Evolutionary conservation across 2,329 filamentous ascomycete genomes (phyloP).

Genomic region (Alternaria novae-zelandiae): DNA sequence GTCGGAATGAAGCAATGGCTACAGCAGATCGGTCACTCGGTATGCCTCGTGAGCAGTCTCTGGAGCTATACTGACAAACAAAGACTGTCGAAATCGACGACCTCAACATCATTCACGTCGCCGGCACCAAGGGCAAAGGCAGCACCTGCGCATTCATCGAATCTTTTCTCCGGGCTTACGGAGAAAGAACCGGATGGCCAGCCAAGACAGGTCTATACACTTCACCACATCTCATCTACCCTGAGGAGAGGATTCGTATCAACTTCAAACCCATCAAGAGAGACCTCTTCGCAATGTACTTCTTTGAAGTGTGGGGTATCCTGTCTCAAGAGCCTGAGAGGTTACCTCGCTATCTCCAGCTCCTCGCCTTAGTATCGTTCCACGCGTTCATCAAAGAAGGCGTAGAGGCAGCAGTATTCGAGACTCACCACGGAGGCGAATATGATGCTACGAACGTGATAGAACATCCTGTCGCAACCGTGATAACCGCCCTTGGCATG

Average conservation of each 20-base stretch:
- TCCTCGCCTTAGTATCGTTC: constrained; percentile 53
- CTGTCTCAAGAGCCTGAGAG: neutral
- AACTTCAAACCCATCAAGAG: constrained; percentile 23
- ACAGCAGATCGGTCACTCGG: constrained; percentile 16
- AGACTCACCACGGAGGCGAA: constrained; percentile 67
- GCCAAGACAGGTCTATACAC: constrained; percentile 68
- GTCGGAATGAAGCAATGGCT: constrained; percentile 23
- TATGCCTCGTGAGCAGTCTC: neutral
- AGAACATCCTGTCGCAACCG: constrained; percentile 62
- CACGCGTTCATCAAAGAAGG: constrained; percentile 70
- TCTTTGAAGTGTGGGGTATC: neutral
- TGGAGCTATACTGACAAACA: neutral
- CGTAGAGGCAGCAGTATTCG: constrained; percentile 50
- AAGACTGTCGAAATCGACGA: constrained; percentile 13
- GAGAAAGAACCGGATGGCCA: constrained; percentile 33
- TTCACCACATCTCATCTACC: constrained; percentile 67
- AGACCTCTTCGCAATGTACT: constrained; percentile 56
- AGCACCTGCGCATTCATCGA: constrained; percentile 73
- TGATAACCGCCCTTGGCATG: constrained; percentile 70
- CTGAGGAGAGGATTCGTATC: constrained; percentile 48
- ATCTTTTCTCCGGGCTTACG: constrained; percentile 65
- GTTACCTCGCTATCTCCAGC: neutral
- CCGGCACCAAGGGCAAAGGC: constrained; percentile 80
- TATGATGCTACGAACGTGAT: constrained; percentile 70
- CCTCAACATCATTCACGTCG: constrained; percentile 69